These are phyloP conservation scores for Xanthoconium stramineum DNA, from an alignment of 768 basidiomycete genomes.

Conservation along the genomic window DNA sequence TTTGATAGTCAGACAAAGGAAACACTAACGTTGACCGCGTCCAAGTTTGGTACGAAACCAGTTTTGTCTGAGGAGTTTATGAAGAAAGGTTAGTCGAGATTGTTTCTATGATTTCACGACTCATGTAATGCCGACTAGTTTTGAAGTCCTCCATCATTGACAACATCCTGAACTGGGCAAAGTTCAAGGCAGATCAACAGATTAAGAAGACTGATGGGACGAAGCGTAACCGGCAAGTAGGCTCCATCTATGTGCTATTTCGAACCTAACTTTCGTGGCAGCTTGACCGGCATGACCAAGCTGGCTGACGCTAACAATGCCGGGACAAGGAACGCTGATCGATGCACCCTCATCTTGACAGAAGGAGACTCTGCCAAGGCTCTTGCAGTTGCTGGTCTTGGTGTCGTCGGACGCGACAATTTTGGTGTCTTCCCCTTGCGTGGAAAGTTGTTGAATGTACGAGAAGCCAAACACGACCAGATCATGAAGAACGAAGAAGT, in stretches of 20 bases:
- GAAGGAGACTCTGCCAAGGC: conserved; percentile 99
- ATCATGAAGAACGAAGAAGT: conserved; percentile 99
- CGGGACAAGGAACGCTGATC: conserved; percentile 72
- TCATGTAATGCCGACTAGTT: conserved; percentile 44
- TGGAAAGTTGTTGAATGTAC: conserved; percentile 94
- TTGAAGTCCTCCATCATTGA: conserved; percentile 88
- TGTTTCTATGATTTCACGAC: background rate
- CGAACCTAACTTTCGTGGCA: conserved; percentile 28
- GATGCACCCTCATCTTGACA: conserved; percentile 94
- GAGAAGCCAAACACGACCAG: conserved; percentile 93
- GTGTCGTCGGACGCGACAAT: conserved; percentile 92
- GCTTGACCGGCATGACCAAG: conserved; percentile 88
- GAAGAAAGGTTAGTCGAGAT: conserved; percentile 73
- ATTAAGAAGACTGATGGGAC: conserved; percentile 94
- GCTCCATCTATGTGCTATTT: background rate
- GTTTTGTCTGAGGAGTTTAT: conserved; percentile 85
- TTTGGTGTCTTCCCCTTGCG: conserved; percentile 98
- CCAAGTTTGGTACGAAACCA: conserved; percentile 91
- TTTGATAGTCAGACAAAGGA: conserved; percentile 99
- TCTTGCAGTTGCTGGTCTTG: conserved; percentile 89
- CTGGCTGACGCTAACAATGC: conserved; percentile 98
- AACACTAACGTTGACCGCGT: conserved; percentile 78
- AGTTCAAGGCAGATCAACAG: conserved; percentile 93
- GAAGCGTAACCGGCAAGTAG: conserved; percentile 75
- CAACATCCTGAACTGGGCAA: conserved; percentile 92